Base-by-base conservation (phyloP, 2,329 filamentous ascomycete species). In the Penicillium paneum region DNA sequence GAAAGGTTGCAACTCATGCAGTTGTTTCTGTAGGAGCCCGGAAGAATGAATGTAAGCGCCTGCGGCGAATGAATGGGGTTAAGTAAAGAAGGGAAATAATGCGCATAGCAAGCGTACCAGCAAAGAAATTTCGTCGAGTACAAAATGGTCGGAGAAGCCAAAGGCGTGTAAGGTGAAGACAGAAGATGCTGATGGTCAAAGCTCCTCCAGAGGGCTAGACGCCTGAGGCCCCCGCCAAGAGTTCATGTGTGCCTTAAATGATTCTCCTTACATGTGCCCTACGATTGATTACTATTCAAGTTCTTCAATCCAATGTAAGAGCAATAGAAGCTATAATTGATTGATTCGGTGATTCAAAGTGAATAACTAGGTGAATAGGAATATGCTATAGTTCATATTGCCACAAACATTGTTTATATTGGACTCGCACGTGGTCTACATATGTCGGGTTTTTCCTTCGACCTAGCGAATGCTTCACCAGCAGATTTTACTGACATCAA, bases 1-100 rank as follows among this genome's bases (percentile, higher is more conserved):
- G 59, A 61, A 53, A 68, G 58, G 57, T 64, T 61, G 67, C 65
- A 64, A 67, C 58, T 70, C 69, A 72, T 72, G 60, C 54, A 64
- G 60, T 61, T 52, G 64, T 59, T 52, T 54, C 62, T 62, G 49
- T 45, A 50, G 32, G 32, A 36, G 38, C 4, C 17, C 29, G 39
- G n/a, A 36, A 38, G 24, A 49, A 51, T 17, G 28, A 45, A 42
- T 43, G 52, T 60, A 31, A 65, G 60, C 36, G 42, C 59, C 58
- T 58, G 54, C 39, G 24, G 51, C 39, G 5, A 55, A 15, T n/a
- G 13, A 40, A n/a, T 17, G 41, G 24, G 15, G 39, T 5, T 11
- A 19, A 12, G 12, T 28, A 15, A 17, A 19, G 15, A 26, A 26
- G 41, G 24, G 3, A 15, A 35, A 28, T 34, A 26, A 40, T 12